phyloP scores from a whole-genome alignment of 352 stramenopile species.

The Globisporangium iwayamae region DNA sequence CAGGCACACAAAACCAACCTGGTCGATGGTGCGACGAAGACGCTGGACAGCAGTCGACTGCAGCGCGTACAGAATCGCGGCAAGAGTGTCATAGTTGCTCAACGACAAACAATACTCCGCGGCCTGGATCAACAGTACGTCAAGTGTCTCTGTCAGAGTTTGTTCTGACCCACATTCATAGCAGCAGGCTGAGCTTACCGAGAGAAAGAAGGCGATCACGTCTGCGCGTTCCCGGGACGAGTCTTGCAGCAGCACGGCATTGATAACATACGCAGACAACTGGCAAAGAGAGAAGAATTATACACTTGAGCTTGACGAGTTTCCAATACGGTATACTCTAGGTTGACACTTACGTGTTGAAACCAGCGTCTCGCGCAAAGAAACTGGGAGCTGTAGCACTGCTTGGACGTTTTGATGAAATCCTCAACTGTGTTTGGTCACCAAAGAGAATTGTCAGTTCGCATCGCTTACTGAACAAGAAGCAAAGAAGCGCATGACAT shows the following conservation, averaged over 20 bases:
- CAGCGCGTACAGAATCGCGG: conserved; percentile 80
- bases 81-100: conserved; percentile 82
- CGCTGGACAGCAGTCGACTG: conserved; percentile 86
- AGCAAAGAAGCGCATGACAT: not conserved
- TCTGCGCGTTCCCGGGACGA: conserved; percentile 56
- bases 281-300: conserved; percentile 17
- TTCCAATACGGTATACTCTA: not conserved
- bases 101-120: conserved; percentile 67
- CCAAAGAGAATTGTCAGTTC: not conserved
- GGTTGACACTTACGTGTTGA: conserved; percentile 62
- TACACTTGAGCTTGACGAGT: not conserved
- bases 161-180: not conserved
- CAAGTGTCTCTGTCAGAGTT: not conserved
- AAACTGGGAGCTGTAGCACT: conserved; percentile 53
- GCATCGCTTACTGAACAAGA: not conserved
- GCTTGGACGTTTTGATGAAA: conserved; percentile 60
- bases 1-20: conserved; percentile 33
- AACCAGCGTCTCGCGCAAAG: conserved; percentile 74
- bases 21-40: conserved; percentile 68
- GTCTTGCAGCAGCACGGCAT: conserved; percentile 72
- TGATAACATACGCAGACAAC: conserved; percentile 82
- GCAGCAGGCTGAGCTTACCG: conserved; percentile 28
- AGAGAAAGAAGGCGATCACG: conserved; percentile 77
- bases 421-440: conserved; percentile 50
- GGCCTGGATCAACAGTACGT: conserved; percentile 27